A percentile compares a stretch with the other conserved stretches of the same genome.
Conservation (phyloP, 2,329 filamentous ascomycete species). For the Plectosphaerella plurivora region DNA sequence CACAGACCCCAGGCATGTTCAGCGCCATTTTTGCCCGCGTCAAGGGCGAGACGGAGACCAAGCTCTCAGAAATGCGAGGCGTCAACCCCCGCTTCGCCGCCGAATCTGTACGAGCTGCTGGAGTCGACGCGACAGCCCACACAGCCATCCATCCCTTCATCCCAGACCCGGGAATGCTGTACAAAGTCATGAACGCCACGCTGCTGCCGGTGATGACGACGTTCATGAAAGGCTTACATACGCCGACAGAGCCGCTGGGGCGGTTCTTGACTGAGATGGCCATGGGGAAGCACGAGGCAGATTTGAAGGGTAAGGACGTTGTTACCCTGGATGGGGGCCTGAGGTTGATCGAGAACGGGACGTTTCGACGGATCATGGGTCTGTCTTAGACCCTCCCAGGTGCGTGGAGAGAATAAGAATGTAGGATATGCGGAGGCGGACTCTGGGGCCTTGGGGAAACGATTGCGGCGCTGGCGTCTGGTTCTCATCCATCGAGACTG, state of each 20-base stretch:
- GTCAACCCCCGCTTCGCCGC: constrained; percentile 43
- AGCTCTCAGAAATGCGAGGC: constrained; percentile 48
- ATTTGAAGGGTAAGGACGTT: constrained; percentile 21
- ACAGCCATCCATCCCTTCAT: constrained; percentile 35
- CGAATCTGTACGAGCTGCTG: constrained; percentile 54
- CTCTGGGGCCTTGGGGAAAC: too few relatives aligned
- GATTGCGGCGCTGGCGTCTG: too few relatives aligned
- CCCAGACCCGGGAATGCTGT: constrained; percentile 20
- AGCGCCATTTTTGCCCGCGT: constrained; percentile 56
- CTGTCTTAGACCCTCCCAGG: constrained; percentile 4
- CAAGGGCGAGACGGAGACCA: constrained; percentile 63
- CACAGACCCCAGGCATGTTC: constrained; percentile 49
- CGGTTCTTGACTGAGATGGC: constrained; percentile 39
- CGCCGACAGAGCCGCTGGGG: constrained; percentile 40
- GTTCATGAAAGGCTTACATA: constrained; percentile 18
- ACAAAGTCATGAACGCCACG: constrained; percentile 5
- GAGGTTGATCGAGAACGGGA: constrained; percentile 28
- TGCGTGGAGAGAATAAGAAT: too few relatives aligned
- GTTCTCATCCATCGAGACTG: too few relatives aligned
- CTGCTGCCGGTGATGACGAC: constrained; percentile 20
- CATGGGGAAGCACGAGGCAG: constrained; percentile 30
- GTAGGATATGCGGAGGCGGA: too few relatives aligned
- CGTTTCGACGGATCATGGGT: constrained; percentile 27
- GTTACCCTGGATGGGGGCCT: constrained; percentile 25
- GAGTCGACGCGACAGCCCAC: constrained; percentile 48